Conservation (phyloP, 495 filamentous ascomycete species). For the Talaromyces proteolyticus region DNA sequence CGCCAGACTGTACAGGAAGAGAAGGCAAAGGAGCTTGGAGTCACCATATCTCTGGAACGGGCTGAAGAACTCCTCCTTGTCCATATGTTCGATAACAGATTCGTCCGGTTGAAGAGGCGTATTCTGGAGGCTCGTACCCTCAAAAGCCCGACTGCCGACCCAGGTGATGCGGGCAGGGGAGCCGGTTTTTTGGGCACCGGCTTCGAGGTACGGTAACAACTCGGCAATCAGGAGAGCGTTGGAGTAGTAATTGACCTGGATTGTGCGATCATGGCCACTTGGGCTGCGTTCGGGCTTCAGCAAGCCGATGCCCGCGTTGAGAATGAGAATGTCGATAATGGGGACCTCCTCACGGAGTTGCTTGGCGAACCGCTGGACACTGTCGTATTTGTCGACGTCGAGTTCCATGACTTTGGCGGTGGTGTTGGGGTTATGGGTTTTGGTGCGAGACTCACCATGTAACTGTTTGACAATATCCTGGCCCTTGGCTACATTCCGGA, state of each 20-base stretch:
- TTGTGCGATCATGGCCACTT: slow-evolving; percentile 21
- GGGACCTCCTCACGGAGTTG: slow-evolving; percentile 12
- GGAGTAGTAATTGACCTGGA: slow-evolving; percentile 30
- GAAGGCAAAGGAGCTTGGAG: slow-evolving; percentile 20
- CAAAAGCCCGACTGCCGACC: slow-evolving; percentile 23
- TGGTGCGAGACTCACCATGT: slow-evolving; percentile 1
- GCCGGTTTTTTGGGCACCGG: slow-evolving; percentile 11
- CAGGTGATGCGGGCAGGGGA: slow-evolving; percentile 20
- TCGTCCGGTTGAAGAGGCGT: slow-evolving; percentile 11
- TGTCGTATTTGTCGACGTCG: slow-evolving; percentile 18
- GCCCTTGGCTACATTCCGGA: slow-evolving; percentile 17
- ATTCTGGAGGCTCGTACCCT: slow-evolving; percentile 9
- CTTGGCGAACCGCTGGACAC: slow-evolving; percentile 17
- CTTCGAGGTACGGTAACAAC: slow-evolving; percentile 25
- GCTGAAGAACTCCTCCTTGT: slow-evolving; percentile 13
- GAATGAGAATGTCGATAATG: slow-evolving; percentile 20
- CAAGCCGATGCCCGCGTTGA: slow-evolving; percentile 25
- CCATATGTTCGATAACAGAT: slow-evolving; percentile 19
- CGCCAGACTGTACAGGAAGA: slow-evolving; percentile 25
- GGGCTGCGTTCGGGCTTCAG: slow-evolving; percentile 14
- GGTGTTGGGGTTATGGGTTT: slow-evolving; percentile 8
- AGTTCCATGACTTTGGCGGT: slow-evolving; percentile 16
- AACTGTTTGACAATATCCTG: slow-evolving; percentile 9
- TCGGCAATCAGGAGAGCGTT: slow-evolving; percentile 22
- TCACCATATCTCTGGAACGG: slow-evolving; percentile 18